Conservation (phyloP, 805 yeast species). For the Teunomyces funiuensis region DNA sequence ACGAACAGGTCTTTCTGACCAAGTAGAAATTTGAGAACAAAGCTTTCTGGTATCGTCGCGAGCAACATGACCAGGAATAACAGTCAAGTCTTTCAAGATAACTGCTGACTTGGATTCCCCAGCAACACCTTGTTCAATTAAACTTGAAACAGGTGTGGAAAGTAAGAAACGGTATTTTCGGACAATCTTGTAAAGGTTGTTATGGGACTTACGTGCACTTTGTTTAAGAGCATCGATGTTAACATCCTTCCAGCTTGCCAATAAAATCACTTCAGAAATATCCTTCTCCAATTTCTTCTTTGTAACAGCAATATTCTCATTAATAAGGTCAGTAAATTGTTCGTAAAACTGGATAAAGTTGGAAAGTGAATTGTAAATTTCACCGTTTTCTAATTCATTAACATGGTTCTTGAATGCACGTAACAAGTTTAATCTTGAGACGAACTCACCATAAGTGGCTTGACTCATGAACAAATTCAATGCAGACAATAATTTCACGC, state of each 20-base stretch:
- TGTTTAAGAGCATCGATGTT: slow-evolving; percentile 91
- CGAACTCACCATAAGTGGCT: slow-evolving; percentile 74
- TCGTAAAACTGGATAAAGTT: slow-evolving; percentile 64
- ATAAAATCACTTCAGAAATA: slow-evolving; percentile 75
- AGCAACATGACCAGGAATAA: slow-evolving; percentile 9
- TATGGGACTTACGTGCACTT: slow-evolving; percentile 88
- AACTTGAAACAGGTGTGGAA: slow-evolving; percentile 46
- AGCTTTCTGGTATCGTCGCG: slow-evolving; percentile 12
- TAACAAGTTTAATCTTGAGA: slow-evolving; percentile 56
- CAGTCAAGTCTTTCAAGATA: slow-evolving; percentile 10
- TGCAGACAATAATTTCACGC: slow-evolving; percentile 46
- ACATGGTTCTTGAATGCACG: slow-evolving; percentile 64
- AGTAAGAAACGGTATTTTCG: slow-evolving; percentile 74
- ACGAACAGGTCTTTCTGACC: slow-evolving; percentile 58
- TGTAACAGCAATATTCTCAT: slow-evolving; percentile 41
- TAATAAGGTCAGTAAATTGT: slow-evolving; percentile 59
- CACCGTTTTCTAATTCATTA: slow-evolving; percentile 20
- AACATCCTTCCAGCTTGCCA: slow-evolving; percentile 97
- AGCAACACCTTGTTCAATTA: slow-evolving; percentile 59
- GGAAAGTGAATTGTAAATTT: slow-evolving; percentile 41
- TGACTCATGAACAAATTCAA: slow-evolving; percentile 75
- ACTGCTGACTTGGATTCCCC: slow-evolving; percentile 10
- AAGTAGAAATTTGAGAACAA: slow-evolving; percentile 40
- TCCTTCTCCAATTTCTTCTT: slow-evolving; percentile 70
- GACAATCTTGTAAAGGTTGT: slow-evolving; percentile 76